phyloP scores from a whole-genome alignment of 371 early-diverging fungal genomes.

The Mucor saturninus region DNA sequence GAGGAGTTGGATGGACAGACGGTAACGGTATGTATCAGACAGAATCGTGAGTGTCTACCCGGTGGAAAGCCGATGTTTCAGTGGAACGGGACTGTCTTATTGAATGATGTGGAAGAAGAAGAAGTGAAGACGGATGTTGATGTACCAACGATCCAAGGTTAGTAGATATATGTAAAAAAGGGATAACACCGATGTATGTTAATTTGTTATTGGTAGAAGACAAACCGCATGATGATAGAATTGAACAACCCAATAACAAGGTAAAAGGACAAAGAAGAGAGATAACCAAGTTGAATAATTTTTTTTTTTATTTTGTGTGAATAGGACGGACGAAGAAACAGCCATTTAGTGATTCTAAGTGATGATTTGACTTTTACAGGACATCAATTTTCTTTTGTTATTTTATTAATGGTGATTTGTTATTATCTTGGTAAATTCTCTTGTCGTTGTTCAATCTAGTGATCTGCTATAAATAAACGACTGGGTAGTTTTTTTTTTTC shows the following conservation, averaged over 20 bases:
- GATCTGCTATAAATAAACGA: background rate
- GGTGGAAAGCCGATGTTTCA: constrained; percentile 15
- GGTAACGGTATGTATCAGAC: constrained; percentile 29
- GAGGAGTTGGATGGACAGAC: constrained; percentile 38
- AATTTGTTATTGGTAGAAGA: background rate
- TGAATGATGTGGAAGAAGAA: background rate
- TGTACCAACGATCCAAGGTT: no score
- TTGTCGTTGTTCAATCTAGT: constrained; percentile 37
- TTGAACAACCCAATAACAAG: background rate
- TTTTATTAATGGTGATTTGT: constrained; percentile 45
- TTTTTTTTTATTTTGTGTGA: background rate
- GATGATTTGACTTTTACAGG: constrained; percentile 54
- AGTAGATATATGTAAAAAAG: no score
- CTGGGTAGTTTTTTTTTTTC: background rate
- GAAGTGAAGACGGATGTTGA: constrained; percentile 8
- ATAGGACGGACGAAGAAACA: constrained; percentile 17
- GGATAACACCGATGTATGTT: background rate
- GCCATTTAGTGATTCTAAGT: constrained; percentile 38
- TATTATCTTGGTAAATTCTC: constrained; percentile 58
- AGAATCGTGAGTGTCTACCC: constrained; percentile 6
- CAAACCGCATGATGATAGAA: background rate
- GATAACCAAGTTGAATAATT: background rate
- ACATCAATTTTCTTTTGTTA: constrained; percentile 45
- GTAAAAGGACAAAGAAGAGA: background rate
- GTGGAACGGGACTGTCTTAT: constrained; percentile 21